These are phyloP conservation scores for Saccharata proteae DNA, from an alignment of 2,329 filamentous ascomycete species.

Conservation along the genomic window DNA sequence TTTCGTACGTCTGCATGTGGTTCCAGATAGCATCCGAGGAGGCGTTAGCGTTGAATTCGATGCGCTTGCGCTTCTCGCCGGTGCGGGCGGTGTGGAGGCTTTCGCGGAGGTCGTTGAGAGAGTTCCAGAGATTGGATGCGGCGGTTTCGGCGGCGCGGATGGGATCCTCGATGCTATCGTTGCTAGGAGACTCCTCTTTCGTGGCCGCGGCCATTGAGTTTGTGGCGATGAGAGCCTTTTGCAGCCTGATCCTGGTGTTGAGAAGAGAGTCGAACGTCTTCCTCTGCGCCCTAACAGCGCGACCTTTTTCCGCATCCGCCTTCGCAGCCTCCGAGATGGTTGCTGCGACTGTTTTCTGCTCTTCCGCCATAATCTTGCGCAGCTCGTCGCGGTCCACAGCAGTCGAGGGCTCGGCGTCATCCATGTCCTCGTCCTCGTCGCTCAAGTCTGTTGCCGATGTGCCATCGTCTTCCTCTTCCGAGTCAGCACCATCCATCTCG, in stretches of 20 bases:
- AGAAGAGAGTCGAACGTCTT: slow-evolving; percentile 78
- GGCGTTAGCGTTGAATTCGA: slow-evolving; percentile 40
- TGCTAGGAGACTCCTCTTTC: slow-evolving; percentile 31
- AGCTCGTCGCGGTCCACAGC: slow-evolving; percentile 43
- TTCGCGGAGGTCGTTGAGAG: slow-evolving; percentile 58
- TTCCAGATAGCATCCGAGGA: slow-evolving; percentile 59
- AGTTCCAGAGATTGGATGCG: slow-evolving; percentile 73
- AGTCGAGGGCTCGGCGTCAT: slow-evolving; percentile 8
- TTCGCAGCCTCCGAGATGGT: slow-evolving; percentile 55
- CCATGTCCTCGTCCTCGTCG: slow-evolving; percentile 15
- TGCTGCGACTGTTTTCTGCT: slow-evolving; percentile 53
- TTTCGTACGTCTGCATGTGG: slow-evolving; percentile 55
- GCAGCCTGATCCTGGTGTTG: slow-evolving; percentile 81
- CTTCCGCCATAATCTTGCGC: slow-evolving; percentile 54
- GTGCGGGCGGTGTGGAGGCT: slow-evolving; percentile 42
- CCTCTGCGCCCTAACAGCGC: slow-evolving; percentile 75
- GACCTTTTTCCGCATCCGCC: slow-evolving; percentile 72
- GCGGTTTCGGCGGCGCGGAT: slow-evolving; percentile 74
- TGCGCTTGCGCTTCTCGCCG: slow-evolving; percentile 49
- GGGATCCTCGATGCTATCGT: slow-evolving; percentile 31
- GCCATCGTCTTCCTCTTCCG: slow-evolving; percentile 18
- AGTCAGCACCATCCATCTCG: slow-evolving; percentile 20
- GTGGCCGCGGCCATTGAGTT: slow-evolving; percentile 54
- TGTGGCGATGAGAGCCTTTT: slow-evolving; percentile 74
- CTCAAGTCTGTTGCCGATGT: too few species aligned